Percentiles rank a stretch among this genome's conserved stretches.
Evolutionary conservation across 2,329 filamentous ascomycete species (phyloP).

Genomic region (Ceratocystis harringtonii): DNA sequence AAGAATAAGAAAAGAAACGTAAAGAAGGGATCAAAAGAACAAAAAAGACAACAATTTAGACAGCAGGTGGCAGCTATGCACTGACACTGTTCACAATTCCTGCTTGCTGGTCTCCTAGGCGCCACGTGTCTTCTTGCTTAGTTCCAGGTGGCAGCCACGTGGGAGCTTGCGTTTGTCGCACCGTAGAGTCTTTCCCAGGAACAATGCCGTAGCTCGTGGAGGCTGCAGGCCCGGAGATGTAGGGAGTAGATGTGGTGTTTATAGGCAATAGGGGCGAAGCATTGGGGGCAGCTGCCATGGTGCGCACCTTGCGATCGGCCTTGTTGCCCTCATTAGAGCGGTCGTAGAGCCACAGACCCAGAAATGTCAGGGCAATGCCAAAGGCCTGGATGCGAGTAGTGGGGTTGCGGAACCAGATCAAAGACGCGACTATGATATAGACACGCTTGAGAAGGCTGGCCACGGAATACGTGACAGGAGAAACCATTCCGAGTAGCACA

Average conservation of each 20-base stretch:
- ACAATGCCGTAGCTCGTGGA: slow-evolving; percentile 10
- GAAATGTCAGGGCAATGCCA: slow-evolving; percentile 76
- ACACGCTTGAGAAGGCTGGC: slow-evolving; percentile 93
- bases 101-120: slow-evolving; percentile 24
- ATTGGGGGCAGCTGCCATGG: slow-evolving; percentile 33
- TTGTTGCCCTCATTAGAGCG: slow-evolving; percentile 78
- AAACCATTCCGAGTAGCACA: slow-evolving; percentile 78
- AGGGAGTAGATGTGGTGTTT: background rate
- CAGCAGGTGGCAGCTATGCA: slow-evolving; percentile 18
- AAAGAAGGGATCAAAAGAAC: slow-evolving; percentile 20
- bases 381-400: slow-evolving; percentile 71
- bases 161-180: slow-evolving; percentile 5
- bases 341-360: slow-evolving; percentile 91
- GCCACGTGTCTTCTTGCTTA: slow-evolving; percentile 76
- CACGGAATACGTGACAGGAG: slow-evolving; percentile 92
- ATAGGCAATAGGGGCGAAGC: slow-evolving; percentile 49
- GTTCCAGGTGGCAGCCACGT: slow-evolving; percentile 67
- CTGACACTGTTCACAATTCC: slow-evolving; percentile 20
- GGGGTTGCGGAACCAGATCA: slow-evolving; percentile 87
- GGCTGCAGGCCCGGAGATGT: background rate
- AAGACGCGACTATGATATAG: slow-evolving; percentile 87
- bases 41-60: slow-evolving; percentile 25
- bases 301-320: slow-evolving; percentile 66
- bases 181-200: background rate
- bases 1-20: background rate